Evolutionary conservation across 768 basidiomycete genomes (phyloP).

Genomic region (Mycena floridula): DNA sequence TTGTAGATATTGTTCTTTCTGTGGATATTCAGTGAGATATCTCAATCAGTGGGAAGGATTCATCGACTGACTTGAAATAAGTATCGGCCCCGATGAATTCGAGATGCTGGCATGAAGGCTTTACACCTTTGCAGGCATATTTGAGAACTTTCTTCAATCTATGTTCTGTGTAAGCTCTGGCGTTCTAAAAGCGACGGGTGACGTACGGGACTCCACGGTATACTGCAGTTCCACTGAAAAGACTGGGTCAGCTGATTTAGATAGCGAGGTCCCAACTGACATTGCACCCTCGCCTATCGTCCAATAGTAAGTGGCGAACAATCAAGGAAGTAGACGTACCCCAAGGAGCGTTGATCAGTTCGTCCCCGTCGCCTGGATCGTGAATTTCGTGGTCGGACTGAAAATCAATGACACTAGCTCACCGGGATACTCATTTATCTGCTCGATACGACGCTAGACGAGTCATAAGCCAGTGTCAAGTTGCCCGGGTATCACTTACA

Average conservation of each 20-base stretch:
- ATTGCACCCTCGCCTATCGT: conserved; percentile 39
- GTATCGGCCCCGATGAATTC: conserved; percentile 55
- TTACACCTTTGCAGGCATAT: conserved; percentile 42
- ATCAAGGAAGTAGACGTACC: conserved; percentile 15
- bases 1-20: conserved; percentile 30
- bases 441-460: conserved; percentile 36
- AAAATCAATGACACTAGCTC: too few species aligned
- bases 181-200: too few species aligned
- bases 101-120: conserved; percentile 41
- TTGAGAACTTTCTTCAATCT: conserved; percentile 52
- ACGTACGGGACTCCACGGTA: conserved; percentile 46
- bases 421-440: conserved; percentile 45
- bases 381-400: too few species aligned
- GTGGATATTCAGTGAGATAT: neutral
- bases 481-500: conserved; percentile 2
- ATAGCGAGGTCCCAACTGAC: conserved; percentile 18
- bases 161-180: too few species aligned
- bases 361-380: conserved; percentile 52
- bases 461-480: neutral
- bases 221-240: conserved; percentile 39
- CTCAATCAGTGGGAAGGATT: neutral
- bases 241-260: neutral
- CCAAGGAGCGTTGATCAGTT: conserved; percentile 47
- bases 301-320: neutral
- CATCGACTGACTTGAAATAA: conserved; percentile 41